Evolutionary conservation across 176 grass and related monocot genomes (phyloP), one percentile per base, ranked within the genome.

Genomic region (Aegilops sharonensis): DNA sequence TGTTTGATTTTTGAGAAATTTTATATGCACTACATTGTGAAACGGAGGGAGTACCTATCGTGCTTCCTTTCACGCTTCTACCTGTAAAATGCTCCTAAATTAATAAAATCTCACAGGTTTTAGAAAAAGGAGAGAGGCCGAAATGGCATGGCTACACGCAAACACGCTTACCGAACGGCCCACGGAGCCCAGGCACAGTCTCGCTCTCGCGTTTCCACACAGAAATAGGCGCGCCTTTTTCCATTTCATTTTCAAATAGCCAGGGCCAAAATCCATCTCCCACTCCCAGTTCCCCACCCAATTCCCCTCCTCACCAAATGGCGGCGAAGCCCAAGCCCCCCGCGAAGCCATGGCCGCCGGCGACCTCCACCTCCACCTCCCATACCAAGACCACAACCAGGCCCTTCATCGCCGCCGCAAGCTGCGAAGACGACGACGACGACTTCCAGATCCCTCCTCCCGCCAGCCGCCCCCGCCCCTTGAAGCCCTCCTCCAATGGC

Each of bases 371-470:
- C 29, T 32, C 39, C 65, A 21, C 76, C 3, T 25, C 64, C 14
- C 59, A 34, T 4, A 29, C 64, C 54, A 83, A 77, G 18, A 11
- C 54, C 73, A 80, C 45, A 71, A 11, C 63, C 12, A 43, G 29
- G 20, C 13, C 65, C 81, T 84, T 37, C 48, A 36, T 17, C 30
- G 9, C 45, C 5, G 67, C 59, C 21, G 85, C 34, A 21, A 23
- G 40, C 60, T 47, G 34, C 24, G 86, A 75, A 23, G 84, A 86
- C 36, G 88, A 85, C 27, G 87, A 84, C 77, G 88, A 91, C 72
- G 91, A 92, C 90, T 98, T 98, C 75, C 90, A 88, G 78, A 90
- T 73, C 72, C 93, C 88, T 77, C 88, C 59, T 18, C 71, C 12
- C 39, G 31, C 50, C 39, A 72, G 74, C 63, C 82, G 62, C 39